phyloP scores from a whole-genome alignment of 2,329 filamentous ascomycete genomes.

The Pseudopithomyces maydicus region DNA sequence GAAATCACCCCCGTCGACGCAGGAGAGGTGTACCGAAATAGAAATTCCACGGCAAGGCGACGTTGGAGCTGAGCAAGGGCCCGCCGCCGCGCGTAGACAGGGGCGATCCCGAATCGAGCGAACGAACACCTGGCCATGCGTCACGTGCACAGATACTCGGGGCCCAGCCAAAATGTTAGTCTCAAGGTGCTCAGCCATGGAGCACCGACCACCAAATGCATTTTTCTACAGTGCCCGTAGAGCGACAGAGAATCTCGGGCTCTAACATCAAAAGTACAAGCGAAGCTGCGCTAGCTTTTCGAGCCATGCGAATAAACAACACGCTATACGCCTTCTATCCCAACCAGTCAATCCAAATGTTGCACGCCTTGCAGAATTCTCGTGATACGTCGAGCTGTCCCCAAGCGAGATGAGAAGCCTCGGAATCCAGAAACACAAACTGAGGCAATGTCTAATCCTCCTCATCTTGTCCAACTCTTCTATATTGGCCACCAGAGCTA shows the following conservation, averaged over 20 bases:
- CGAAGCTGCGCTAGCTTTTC: not conserved
- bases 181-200: not conserved
- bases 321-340: slow-evolving; percentile 35
- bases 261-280: not conserved
- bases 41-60: slow-evolving; percentile 17
- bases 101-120: not conserved
- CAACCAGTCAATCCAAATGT: slow-evolving; percentile 21
- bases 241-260: not conserved
- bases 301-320: slow-evolving; percentile 13
- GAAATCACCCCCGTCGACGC: slow-evolving; percentile 21
- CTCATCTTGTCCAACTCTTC: slow-evolving; percentile 52
- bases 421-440: slow-evolving; percentile 22
- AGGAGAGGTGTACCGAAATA: slow-evolving; percentile 32
- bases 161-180: no score
- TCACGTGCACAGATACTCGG: slow-evolving; percentile 9
- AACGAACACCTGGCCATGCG: slow-evolving; percentile 21
- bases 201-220: not conserved
- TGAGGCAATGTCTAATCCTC: slow-evolving; percentile 24
- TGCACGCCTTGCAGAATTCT: slow-evolving; percentile 29
- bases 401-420: slow-evolving; percentile 22
- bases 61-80: slow-evolving; percentile 21
- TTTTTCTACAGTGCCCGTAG: not conserved
- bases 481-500: slow-evolving; percentile 52
- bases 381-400: slow-evolving; percentile 24
- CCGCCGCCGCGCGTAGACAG: slow-evolving; percentile 12